Percentiles rank a stretch among this genome's conserved stretches.
phyloP scores from a whole-genome alignment of 2,329 filamentous ascomycete species.

The Cladorrhinum sp. region DNA sequence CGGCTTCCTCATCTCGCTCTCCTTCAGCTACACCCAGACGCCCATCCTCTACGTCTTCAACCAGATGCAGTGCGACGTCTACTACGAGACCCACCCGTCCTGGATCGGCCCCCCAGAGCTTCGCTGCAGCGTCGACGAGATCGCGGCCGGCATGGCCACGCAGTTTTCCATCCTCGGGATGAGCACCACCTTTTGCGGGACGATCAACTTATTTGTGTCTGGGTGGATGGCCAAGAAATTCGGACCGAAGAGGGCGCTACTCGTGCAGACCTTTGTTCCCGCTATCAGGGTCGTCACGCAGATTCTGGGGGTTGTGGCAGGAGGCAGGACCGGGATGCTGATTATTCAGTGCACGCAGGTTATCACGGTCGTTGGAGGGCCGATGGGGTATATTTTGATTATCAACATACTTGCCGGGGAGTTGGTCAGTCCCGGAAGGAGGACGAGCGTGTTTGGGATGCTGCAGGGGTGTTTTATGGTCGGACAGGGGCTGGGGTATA shows the following conservation, averaged over 20 bases:
- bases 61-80: conserved; percentile 69
- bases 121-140: conserved; percentile 55
- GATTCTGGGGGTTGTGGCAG: conserved; percentile 60
- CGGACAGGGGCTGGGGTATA: conserved; percentile 61
- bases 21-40: conserved; percentile 49
- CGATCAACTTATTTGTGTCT: conserved; percentile 64
- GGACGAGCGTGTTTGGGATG: conserved; percentile 63
- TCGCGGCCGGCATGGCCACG: conserved; percentile 61
- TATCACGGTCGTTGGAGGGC: conserved; percentile 66
- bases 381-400: conserved; percentile 65
- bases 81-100: conserved; percentile 57
- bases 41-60: conserved; percentile 63
- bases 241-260: conserved; percentile 60
- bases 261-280: conserved; percentile 62
- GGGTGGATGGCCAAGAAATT: conserved; percentile 64
- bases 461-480: conserved; percentile 67
- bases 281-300: conserved; percentile 62
- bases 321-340: conserved; percentile 60
- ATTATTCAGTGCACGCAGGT: conserved; percentile 66
- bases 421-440: conserved; percentile 55
- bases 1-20: conserved; percentile 56
- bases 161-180: conserved; percentile 64
- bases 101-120: conserved; percentile 44
- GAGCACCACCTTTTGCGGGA: conserved; percentile 66
- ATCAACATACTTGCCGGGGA: conserved; percentile 68